Base-by-base conservation (phyloP, 345 rosid genomes). In the Carallia brachiata region DNA sequence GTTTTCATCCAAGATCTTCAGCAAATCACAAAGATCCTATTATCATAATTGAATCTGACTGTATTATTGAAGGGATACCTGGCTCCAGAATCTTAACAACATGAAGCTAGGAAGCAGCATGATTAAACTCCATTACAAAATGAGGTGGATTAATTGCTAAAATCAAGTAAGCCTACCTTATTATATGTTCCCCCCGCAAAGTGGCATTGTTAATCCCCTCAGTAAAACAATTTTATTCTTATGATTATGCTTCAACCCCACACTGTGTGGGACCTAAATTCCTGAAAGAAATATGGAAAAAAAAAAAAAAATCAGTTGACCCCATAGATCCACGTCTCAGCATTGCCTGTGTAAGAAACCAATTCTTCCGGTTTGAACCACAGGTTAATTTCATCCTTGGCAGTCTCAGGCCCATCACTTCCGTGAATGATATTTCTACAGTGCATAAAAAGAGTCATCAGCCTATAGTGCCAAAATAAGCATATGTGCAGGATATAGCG, bases 351-450 rank as follows among this genome's bases (percentile, higher is more conserved):
- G 85, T 92, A 95, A 65, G 70, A 78, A 66, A 95, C 96, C 85
- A 95, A 78, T 75, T 95, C 99, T 66, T 92, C 93, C 15, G 97
- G 97, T 78, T 90, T 87, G 88, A 95, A 95, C 99, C 99, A 95
- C 72, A 95, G 74, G 62, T 64, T 79, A 62, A 92, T 92, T 87
- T 95, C 97, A 68, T 92, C 90, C 75, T 87, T 87, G 44, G 99
- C 97, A 1, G 99, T 95, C 82, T 95, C 97, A 6, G 96, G 97
- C 63, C 97, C 99, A 74, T 95, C 99, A 56, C 99, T 95, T 68
- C 99, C 99, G 47, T 95, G 99, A 58, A 95, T 95, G 78, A 95
- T 92, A 69, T 95, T 95, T 81, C 97, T 95, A 61, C 84, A 78
- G 2, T 17, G n/a, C 28, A 52, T 40, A 58, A 61, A 10, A 63